Conservation (phyloP, 768 basidiomycete genomes). For the Pisolithus marmoratus region DNA sequence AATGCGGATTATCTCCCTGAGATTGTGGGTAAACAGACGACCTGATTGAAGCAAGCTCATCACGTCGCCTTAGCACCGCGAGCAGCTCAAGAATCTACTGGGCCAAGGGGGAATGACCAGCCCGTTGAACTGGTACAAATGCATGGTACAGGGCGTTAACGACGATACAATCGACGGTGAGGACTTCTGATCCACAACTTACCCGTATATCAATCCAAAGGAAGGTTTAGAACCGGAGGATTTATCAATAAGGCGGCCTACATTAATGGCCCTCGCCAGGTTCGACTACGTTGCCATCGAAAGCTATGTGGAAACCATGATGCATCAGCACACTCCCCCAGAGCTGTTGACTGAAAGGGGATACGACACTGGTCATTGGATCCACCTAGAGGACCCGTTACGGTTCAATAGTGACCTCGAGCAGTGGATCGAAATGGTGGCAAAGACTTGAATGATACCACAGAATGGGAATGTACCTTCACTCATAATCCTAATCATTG, state of each 20-base stretch:
- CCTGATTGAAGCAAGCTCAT: not conserved
- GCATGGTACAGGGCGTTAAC: conserved; percentile 23
- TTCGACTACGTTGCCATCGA: conserved; percentile 31
- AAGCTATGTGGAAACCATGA: conserved; percentile 15
- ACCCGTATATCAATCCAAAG: not conserved
- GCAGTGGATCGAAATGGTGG: conserved; percentile 21
- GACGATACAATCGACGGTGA: conserved; percentile 24
- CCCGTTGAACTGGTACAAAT: conserved; percentile 35
- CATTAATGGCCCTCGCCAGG: conserved; percentile 32
- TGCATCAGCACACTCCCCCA: conserved; percentile 22
- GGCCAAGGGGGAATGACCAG: conserved; percentile 27
- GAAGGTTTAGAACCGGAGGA: conserved; percentile 20
- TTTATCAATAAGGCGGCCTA: conserved; percentile 28
- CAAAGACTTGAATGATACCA: not conserved
- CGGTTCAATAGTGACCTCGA: conserved; percentile 32
- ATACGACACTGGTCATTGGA: conserved; percentile 36
- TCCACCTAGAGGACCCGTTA: conserved; percentile 28
- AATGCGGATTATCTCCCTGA: conserved; percentile 28
- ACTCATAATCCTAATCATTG: too few relatives aligned
- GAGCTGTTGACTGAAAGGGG: conserved; percentile 22
- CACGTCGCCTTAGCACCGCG: conserved; percentile 17
- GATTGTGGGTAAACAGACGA: conserved; percentile 19
- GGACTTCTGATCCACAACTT: not conserved
- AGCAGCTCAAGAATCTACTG: conserved; percentile 23
- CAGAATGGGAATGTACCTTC: too few relatives aligned